These are phyloP conservation scores for Trypanosoma conorhini DNA, from an alignment of 208 protist species.

Conservation along the genomic window DNA sequence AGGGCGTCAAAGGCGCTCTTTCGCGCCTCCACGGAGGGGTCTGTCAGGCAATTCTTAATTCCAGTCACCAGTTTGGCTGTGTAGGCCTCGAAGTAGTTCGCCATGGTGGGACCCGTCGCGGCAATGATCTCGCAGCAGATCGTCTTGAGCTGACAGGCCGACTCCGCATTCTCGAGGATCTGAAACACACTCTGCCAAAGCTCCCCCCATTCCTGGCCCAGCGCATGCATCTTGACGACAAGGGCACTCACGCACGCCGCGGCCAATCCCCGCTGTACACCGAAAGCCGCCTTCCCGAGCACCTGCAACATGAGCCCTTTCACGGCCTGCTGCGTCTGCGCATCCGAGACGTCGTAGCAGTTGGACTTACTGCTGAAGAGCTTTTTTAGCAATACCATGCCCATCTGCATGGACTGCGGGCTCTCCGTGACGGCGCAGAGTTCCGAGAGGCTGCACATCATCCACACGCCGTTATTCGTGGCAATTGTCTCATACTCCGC, in stretches of 20 bases:
- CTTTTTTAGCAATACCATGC: slow-evolving; percentile 75
- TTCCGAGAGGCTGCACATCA: slow-evolving; percentile 67
- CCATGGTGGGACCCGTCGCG: slow-evolving; percentile 47
- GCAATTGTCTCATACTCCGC: slow-evolving; percentile 62
- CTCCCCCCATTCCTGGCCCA: slow-evolving; percentile 69
- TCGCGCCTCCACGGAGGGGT: slow-evolving; percentile 40
- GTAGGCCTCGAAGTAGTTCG: slow-evolving; percentile 53
- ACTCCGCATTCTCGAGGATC: slow-evolving; percentile 50
- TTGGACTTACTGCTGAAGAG: slow-evolving; percentile 57
- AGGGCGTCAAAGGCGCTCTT: slow-evolving; percentile 60
- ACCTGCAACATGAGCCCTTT: slow-evolving; percentile 60
- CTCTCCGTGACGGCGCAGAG: slow-evolving; percentile 52
- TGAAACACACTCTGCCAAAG: slow-evolving; percentile 77
- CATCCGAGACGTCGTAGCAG: slow-evolving; percentile 49
- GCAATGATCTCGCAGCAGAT: slow-evolving; percentile 83
- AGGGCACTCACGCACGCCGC: slow-evolving; percentile 78
- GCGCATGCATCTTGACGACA: slow-evolving; percentile 55
- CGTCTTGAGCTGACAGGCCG: slow-evolving; percentile 49
- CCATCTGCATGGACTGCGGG: slow-evolving; percentile 43
- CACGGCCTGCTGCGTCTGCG: slow-evolving; percentile 47
- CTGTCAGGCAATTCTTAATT: slow-evolving; percentile 55
- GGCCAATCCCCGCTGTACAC: slow-evolving; percentile 51
- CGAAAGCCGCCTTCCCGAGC: slow-evolving; percentile 55
- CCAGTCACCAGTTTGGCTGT: slow-evolving; percentile 40
- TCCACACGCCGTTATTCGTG: slow-evolving; percentile 41